Conservation (phyloP, 306 rosid species). For the Potentilla sterilis region DNA sequence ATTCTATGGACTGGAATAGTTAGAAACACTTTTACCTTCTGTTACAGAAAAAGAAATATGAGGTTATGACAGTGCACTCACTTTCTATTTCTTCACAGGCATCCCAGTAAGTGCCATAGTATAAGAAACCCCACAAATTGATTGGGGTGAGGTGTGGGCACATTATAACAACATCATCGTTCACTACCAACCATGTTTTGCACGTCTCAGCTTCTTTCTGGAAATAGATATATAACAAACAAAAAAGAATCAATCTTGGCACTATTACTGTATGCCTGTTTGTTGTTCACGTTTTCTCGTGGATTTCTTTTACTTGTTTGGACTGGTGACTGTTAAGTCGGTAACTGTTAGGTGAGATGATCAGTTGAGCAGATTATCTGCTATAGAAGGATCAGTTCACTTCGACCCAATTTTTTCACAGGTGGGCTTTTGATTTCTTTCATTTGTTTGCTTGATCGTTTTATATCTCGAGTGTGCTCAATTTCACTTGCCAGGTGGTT, state of each 20-base stretch:
- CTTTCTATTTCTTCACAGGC: not conserved
- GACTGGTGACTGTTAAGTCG: not conserved
- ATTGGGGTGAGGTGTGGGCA: not conserved
- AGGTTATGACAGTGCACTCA: not conserved
- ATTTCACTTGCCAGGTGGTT: slow-evolving; percentile 5
- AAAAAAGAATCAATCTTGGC: not conserved
- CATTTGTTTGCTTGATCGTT: not conserved
- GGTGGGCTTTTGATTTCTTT: slow-evolving; percentile 17
- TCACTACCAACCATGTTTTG: not conserved
- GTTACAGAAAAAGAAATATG: not conserved
- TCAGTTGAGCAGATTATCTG: not conserved
- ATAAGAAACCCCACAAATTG: not conserved
- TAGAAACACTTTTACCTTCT: not conserved
- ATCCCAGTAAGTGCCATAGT: not conserved
- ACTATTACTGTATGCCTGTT: not conserved
- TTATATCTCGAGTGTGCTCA: not conserved
- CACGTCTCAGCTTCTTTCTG: not conserved
- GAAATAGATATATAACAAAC: not conserved
- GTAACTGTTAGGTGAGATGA: not conserved
- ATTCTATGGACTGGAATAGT: not conserved
- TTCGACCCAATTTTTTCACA: not conserved
- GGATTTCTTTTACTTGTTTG: slow-evolving; percentile 8
- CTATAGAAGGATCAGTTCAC: not conserved
- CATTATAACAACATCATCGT: not conserved
- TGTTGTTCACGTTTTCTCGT: not conserved